Evolutionary conservation across 2,329 filamentous ascomycete species (phyloP).

Genomic region (Alternaria gansuensis): DNA sequence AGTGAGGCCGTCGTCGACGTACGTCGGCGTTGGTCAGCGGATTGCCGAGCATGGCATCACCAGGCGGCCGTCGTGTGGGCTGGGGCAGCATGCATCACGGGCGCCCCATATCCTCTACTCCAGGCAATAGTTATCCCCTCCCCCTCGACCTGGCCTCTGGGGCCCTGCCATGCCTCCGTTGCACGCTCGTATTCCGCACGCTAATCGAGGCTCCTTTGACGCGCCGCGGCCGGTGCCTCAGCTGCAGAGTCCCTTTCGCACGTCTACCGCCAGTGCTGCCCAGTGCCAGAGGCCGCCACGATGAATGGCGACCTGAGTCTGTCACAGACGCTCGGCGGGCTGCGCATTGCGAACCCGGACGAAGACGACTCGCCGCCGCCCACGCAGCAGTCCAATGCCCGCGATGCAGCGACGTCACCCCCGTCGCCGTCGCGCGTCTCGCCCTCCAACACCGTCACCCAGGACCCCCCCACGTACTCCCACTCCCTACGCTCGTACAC

Average conservation of each 20-base stretch:
- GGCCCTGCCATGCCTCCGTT: constrained; percentile 42
- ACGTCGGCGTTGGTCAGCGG: constrained; percentile 13
- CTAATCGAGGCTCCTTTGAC: constrained; percentile 30
- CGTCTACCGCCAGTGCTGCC: constrained; percentile 34
- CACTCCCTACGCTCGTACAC: constrained; percentile 5
- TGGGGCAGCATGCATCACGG: constrained; percentile 19
- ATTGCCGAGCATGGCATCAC: constrained; percentile 36
- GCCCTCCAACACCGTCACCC: constrained; percentile 53
- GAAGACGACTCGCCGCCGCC: constrained; percentile 63
- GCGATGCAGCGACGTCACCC: constrained; percentile 24
- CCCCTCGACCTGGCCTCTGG: constrained; percentile 42
- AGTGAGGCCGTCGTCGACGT: background rate
- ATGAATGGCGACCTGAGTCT: constrained; percentile 96
- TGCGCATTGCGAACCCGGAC: constrained; percentile 97
- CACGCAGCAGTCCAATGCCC: constrained; percentile 23
- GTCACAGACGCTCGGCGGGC: constrained; percentile 87
- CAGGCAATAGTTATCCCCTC: constrained; percentile 25
- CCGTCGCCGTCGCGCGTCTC: constrained; percentile 45
- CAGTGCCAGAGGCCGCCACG: constrained; percentile 44
- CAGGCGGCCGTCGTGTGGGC: constrained; percentile 16
- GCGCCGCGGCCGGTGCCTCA: constrained; percentile 33
- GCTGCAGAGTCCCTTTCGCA: constrained; percentile 33
- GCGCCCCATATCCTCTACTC: constrained; percentile 31
- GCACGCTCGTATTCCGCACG: constrained; percentile 22
- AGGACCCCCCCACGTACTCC: constrained; percentile 33